Base-by-base conservation (phyloP, 2,329 filamentous ascomycete species). In the Clonostachys sp. region DNA sequence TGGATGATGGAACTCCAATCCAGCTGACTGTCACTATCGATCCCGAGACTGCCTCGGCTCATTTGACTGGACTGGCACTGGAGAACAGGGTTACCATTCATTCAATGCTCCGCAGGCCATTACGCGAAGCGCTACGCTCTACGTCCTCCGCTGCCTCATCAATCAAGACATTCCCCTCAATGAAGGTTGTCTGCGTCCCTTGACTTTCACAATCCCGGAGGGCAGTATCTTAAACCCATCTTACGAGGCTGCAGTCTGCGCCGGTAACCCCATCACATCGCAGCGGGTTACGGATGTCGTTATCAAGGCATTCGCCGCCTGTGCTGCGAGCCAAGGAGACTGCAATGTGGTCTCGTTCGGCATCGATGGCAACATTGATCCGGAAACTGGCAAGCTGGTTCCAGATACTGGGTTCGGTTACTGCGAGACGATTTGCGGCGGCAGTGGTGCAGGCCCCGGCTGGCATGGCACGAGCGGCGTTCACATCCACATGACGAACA, bases 401-500 rank as follows among this genome's bases (percentile, higher is more conserved):
- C 48, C 48, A 24, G 39, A 44, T 24, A 48, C 56, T 13, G 87
- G 87, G 0, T 91, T 91, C 61, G 88, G 88, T 13, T 92, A 91
- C 71, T 91, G 91, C 62, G 87, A 91, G 64, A 91, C 87, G 5
- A 89, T 91, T 51, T 83, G 84, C 0, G 87, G 87, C 40, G 87
- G 87, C 1, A 81, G 76, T 44, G 87, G 87, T 20, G 87, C 87
- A 0, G 86, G 87, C 0, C 77, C 83, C 0, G 72, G 74, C n/a
- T 90, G 86, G 86, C 74, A 87, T 51, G 87, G 87, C 36, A 84
- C 84, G 4, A 80, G 73, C 42, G 87, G 84, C 30, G 85, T 90
- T 18, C 86, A 91, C 60, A 85, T 81, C 5, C 86, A 91, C 64
- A 90, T 90, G 85, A 91, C 87, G 5, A 91, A 91, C 61, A 91